Conservation (phyloP, 2,329 filamentous ascomycete genomes). For the Domatiomyces catenatus region DNA sequence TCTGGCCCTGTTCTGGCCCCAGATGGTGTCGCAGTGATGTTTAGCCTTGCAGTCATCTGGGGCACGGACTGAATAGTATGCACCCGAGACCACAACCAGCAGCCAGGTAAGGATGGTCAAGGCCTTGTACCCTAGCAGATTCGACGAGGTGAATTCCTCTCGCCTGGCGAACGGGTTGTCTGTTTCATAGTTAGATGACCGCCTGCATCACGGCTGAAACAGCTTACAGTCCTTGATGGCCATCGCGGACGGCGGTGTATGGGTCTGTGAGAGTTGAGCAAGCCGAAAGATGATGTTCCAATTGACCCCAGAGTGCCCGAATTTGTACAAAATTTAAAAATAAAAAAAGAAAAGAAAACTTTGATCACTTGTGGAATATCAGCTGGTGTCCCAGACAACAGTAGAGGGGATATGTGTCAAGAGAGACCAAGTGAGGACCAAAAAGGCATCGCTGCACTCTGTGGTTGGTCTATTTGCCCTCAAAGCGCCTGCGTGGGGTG, state of each 20-base stretch:
- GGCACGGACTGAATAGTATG: constrained; percentile 56
- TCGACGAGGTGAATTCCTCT: constrained; percentile 46
- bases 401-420: not conserved
- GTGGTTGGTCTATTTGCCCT: not conserved
- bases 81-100: constrained; percentile 52
- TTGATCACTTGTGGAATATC: not conserved
- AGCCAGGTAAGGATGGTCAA: constrained; percentile 61
- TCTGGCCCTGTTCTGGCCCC: constrained; percentile 53
- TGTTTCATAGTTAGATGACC: constrained; percentile 19
- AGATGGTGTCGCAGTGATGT: constrained; percentile 49
- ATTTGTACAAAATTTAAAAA: not conserved
- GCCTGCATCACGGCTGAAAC: not conserved
- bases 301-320: not conserved
- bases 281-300: not conserved
- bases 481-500: not conserved
- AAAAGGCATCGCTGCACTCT: not conserved
- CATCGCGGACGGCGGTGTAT: not conserved
- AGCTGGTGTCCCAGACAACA: not conserved
- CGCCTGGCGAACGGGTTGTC: constrained; percentile 64
- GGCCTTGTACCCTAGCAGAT: constrained; percentile 59
- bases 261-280: not conserved
- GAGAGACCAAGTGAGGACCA: not conserved
- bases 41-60: constrained; percentile 46
- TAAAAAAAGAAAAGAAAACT: not conserved
- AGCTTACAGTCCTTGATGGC: not conserved